Percentiles rank a stretch among this genome's conserved stretches.
These are phyloP conservation scores for Fusarium coffeatum DNA, from an alignment of 2,329 filamentous ascomycete species.

Conservation along the genomic window DNA sequence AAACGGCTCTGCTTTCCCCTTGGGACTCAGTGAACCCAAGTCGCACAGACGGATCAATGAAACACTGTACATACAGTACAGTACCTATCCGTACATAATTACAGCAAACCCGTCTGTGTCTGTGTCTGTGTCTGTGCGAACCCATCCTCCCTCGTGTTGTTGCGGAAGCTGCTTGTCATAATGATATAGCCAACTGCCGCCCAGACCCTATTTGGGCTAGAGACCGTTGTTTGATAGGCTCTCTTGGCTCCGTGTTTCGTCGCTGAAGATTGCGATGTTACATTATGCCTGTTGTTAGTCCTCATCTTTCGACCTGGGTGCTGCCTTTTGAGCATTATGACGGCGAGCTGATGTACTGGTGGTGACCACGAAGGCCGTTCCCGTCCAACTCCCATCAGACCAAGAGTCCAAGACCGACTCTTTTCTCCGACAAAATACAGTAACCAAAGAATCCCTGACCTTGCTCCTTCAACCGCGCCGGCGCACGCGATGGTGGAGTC, in stretches of 20 bases:
- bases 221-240: slow-evolving; percentile 34
- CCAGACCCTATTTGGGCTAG: slow-evolving; percentile 32
- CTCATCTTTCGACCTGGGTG: slow-evolving; percentile 4
- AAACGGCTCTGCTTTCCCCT: slow-evolving; percentile 5
- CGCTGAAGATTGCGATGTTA: slow-evolving; percentile 34
- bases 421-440: slow-evolving; percentile 4
- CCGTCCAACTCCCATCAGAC: slow-evolving; percentile 10
- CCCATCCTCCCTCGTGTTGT: slow-evolving; percentile 9
- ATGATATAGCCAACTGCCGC: slow-evolving; percentile 29
- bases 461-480: slow-evolving; percentile 21
- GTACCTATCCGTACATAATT: neutral
- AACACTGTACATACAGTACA: slow-evolving; percentile 1
- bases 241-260: slow-evolving; percentile 13
- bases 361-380: neutral
- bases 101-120: slow-evolving; percentile 10
- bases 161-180: slow-evolving; percentile 25
- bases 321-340: slow-evolving; percentile 12
- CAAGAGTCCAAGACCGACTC: neutral
- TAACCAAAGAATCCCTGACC: slow-evolving; percentile 25
- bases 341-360: neutral
- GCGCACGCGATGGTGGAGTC: slow-evolving; percentile 44
- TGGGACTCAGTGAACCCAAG: neutral
- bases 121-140: slow-evolving; percentile 24
- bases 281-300: slow-evolving; percentile 8
- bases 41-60: slow-evolving; percentile 10